Conservation (phyloP, 805 yeast genomes). For the Sugiyamaella americana region DNA sequence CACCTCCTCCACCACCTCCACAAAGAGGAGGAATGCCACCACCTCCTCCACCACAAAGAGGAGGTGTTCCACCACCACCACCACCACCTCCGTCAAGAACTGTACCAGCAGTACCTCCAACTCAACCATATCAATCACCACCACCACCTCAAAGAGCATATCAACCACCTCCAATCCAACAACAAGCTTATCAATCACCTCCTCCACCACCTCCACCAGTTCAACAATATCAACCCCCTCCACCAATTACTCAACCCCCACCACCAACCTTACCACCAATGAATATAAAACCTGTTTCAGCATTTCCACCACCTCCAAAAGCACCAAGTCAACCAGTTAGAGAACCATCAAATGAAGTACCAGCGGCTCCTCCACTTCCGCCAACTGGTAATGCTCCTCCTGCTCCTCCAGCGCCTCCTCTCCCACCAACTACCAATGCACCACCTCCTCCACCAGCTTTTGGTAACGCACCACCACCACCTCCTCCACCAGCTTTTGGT, state of each 20-base stretch:
- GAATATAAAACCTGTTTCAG: too few species aligned
- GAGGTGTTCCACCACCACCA: slow-evolving; percentile 17
- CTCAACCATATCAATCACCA: slow-evolving; percentile 23
- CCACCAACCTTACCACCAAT: slow-evolving; percentile 16
- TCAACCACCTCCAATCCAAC: slow-evolving; percentile 14
- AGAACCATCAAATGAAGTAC: slow-evolving; percentile 5
- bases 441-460: slow-evolving; percentile 19
- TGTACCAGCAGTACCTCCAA: slow-evolving; percentile 13
- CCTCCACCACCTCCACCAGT: slow-evolving; percentile 21
- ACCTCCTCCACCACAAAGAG: slow-evolving; percentile 21
- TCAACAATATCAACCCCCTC: too few species aligned
- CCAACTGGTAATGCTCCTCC: slow-evolving; percentile 25
- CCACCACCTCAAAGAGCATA: slow-evolving; percentile 7
- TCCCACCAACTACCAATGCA: slow-evolving; percentile 24
- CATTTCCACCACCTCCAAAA: neutral
- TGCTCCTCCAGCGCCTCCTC: slow-evolving; percentile 22
- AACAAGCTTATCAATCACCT: slow-evolving; percentile 8
- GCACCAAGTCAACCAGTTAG: neutral
- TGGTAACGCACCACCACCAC: slow-evolving; percentile 27
- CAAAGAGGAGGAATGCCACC: slow-evolving; percentile 18
- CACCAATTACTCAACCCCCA: slow-evolving; percentile 22
- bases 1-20: slow-evolving; percentile 18
- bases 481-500: slow-evolving; percentile 23
- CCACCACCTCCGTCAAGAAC: slow-evolving; percentile 16
- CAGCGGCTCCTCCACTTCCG: slow-evolving; percentile 29